Percentiles rank a stretch among this genome's conserved stretches.
Evolutionary conservation across 2,329 filamentous ascomycete species (phyloP).

Genomic region (Bipolaris sorokiniana): DNA sequence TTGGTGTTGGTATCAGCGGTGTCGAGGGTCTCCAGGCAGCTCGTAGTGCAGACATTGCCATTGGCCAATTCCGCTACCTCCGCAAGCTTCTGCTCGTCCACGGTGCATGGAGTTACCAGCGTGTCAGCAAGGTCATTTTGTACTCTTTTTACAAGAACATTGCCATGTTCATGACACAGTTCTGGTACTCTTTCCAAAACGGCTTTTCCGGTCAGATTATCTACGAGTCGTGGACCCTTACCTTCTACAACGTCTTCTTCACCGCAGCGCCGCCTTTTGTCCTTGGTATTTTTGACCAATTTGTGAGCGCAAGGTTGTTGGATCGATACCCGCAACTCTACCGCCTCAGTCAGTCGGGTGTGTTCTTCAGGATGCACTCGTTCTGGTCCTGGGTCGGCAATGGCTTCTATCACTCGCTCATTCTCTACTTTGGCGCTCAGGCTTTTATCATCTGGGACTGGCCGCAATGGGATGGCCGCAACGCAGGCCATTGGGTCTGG

Average conservation of each 20-base stretch:
- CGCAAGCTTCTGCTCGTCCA: constrained; percentile 94
- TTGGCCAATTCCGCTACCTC: constrained; percentile 93
- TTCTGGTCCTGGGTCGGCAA: constrained; percentile 94
- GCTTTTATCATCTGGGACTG: constrained; percentile 84
- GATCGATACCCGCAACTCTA: constrained; percentile 98
- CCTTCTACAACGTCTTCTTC: constrained; percentile 99
- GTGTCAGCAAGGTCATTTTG: constrained; percentile 93
- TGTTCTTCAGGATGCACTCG: constrained; percentile 91
- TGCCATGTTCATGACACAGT: constrained; percentile 97
- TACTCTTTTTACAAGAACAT: constrained; percentile 99
- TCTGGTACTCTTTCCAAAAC: constrained; percentile 98
- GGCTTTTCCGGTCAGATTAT: constrained; percentile 97
- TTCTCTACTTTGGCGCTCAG: constrained; percentile 86
- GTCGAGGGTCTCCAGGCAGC: constrained; percentile 96
- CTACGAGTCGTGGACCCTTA: constrained; percentile 99
- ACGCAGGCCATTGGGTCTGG: constrained; percentile 97
- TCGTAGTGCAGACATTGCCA: constrained; percentile 91
- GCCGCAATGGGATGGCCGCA: constrained; percentile 76
- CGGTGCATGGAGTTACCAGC: constrained; percentile 96
- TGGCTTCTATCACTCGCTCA: constrained; percentile 91
- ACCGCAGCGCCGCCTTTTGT: constrained; percentile 92
- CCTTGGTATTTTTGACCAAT: constrained; percentile 96
- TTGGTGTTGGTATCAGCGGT: constrained; percentile 96
- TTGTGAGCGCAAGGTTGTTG: constrained; percentile 89
- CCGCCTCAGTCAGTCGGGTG: constrained; percentile 86